Base-by-base conservation (phyloP, 345 rosid species). In the Sonneratia alba region DNA sequence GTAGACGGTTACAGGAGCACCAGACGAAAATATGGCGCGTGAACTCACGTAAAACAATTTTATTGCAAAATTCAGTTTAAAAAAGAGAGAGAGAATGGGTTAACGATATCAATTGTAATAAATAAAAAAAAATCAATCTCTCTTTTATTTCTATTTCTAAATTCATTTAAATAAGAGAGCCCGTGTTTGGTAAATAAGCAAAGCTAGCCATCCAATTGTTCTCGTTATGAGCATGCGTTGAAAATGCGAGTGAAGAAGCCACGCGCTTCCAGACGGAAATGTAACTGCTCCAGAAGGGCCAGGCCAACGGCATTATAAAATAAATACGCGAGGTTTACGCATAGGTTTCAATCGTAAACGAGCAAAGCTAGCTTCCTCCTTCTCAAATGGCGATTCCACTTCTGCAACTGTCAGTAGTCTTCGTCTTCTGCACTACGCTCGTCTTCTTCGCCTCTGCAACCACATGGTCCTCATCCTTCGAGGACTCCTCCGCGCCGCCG, bases 331-430 rank as follows among this genome's bases (percentile, higher is more conserved):
- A 27, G 18, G 16, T 11, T 12, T 1, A 24, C 3, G 19, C 7
- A 42, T 4, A 34, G 21, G 14, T 37, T 62, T 62, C 66, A 56
- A 45, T 69, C 61, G 37, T 57, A 15, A 10, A 48, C 22, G 13
- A 32, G 56, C 36, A 14, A 42, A 21, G 13, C 11, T 1, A 2
- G 2, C 14, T 12, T 7, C 53, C 22, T 27, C 32, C 69, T 40
- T 36, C 59, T 43, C 43, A 61, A 48, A 72, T 72, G 75, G 75
- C 75, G 75, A 62, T 40, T 55, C 1, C 32, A 67, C 4, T 48
- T 48, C 61, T 72, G 61, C 69, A 40, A 7, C 70, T 66, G 70
- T 19, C 49, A 22, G 59, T 67, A 37, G 9, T 55, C 45, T 5
- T 56, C 22, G 5, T 45, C 38, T 64, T 64, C 68, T 4, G 4